A percentile compares a stretch with the other conserved stretches of the same genome.
phyloP scores from a whole-genome alignment of 805 yeast species.

The Suhomyces emberorum region DNA sequence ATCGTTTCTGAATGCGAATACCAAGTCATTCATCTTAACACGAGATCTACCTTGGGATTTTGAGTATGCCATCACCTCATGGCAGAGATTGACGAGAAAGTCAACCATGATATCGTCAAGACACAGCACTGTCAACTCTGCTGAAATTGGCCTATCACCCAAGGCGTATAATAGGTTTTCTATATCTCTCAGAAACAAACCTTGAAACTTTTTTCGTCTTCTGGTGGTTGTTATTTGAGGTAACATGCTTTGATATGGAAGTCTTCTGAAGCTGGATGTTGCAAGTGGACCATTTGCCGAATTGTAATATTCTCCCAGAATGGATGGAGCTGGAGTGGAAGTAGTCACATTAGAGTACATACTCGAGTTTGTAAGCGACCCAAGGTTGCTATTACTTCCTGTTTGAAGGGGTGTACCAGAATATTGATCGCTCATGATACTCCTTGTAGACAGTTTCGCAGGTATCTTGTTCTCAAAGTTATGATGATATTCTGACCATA shows the following conservation, averaged over 20 bases:
- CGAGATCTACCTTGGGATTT: constrained; percentile 36
- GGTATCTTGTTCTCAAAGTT: no score
- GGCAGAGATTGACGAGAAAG: constrained; percentile 33
- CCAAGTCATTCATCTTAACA: constrained; percentile 41
- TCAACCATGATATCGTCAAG: constrained; percentile 40
- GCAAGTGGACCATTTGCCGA: not conserved
- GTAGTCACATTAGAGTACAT: no score
- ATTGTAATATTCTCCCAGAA: not conserved
- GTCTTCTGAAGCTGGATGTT: constrained; percentile 1
- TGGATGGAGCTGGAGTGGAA: not conserved
- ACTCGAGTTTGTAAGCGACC: no score
- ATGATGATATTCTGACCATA: no score
- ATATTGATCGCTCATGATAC: not conserved
- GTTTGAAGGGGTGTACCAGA: not conserved
- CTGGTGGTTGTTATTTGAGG: constrained; percentile 9
- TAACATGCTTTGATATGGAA: constrained; percentile 3
- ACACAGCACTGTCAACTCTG: constrained; percentile 35
- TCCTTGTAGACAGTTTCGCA: no score
- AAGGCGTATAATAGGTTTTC: constrained; percentile 39
- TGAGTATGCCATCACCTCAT: constrained; percentile 31
- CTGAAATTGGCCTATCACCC: constrained; percentile 41
- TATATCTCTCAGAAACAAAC: constrained; percentile 39
- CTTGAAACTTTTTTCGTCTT: constrained; percentile 29
- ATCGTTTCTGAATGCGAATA: constrained; percentile 39
- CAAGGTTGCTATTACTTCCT: not conserved